Evolutionary conservation across 108 stramenopile genomes (phyloP).

Genomic region (Cylindrotheca fusiformis): DNA sequence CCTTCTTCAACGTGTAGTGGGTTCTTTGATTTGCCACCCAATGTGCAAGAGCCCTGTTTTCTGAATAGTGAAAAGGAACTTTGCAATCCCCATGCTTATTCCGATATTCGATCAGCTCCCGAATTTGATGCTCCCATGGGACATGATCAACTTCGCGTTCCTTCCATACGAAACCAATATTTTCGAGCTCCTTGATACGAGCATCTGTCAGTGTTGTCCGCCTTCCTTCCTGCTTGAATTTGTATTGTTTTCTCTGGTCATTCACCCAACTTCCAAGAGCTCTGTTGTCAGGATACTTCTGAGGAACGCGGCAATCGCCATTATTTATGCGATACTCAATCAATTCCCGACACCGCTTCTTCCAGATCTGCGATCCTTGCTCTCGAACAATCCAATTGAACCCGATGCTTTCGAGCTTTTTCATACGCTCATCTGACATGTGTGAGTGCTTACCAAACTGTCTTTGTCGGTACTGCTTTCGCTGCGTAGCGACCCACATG

Average conservation of each 20-base stretch:
- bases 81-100: too few species aligned
- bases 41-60: too few species aligned
- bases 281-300: too few species aligned
- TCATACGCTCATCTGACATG: constrained; percentile 27
- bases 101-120: too few species aligned
- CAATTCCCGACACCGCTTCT: constrained; percentile 1
- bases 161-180: too few species aligned
- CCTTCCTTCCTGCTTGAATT: constrained; percentile 19
- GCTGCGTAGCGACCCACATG: constrained; percentile 9
- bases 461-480: constrained; percentile 29
- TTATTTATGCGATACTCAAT: not conserved
- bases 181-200: too few species aligned
- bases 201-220: too few species aligned
- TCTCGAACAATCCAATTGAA: constrained; percentile 18
- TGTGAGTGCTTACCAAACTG: constrained; percentile 43
- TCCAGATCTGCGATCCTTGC: too few species aligned
- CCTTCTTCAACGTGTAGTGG: constrained; percentile 17
- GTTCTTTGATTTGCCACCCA: constrained; percentile 29
- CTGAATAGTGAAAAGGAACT: too few species aligned
- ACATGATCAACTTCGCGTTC: too few species aligned
- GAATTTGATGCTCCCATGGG: too few species aligned
- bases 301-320: constrained; percentile 35
- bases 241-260: too few species aligned
- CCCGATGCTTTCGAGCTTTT: constrained; percentile 9
- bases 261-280: constrained; percentile 4